Conservation (phyloP, 306 rosid species). For the Prunus padus region DNA sequence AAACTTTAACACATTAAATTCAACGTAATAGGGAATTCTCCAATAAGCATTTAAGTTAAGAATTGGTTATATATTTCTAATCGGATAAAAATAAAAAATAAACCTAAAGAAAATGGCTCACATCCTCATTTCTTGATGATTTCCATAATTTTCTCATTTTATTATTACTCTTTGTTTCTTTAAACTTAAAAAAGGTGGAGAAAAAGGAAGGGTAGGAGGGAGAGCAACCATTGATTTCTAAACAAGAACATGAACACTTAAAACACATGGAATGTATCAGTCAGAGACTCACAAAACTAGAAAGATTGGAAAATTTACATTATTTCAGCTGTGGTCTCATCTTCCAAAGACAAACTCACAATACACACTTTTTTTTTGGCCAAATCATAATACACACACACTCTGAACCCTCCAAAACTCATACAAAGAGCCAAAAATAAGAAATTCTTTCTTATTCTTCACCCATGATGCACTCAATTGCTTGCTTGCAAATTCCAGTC, state of each 20-base stretch:
- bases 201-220: neutral
- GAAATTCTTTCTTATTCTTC: conserved; percentile 32
- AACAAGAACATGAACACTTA: neutral
- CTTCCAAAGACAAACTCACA: conserved; percentile 8
- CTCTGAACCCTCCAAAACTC: neutral
- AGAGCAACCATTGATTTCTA: neutral
- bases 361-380: neutral
- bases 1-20: too few relatives aligned
- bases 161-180: neutral
- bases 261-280: neutral
- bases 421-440: neutral
- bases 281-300: too few relatives aligned
- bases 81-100: too few relatives aligned
- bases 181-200: neutral
- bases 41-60: too few relatives aligned
- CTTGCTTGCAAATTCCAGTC: conserved; percentile 88
- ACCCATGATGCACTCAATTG: conserved; percentile 69
- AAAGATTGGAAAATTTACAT: neutral
- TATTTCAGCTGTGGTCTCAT: neutral
- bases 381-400: neutral
- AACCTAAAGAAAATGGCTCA: neutral
- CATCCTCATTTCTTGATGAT: neutral
- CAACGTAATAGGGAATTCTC: neutral
- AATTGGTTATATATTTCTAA: too few relatives aligned
- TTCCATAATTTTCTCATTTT: neutral